Evolutionary conservation across 73 alveolate genomes (phyloP), one percentile per base, ranked within the genome.

Genomic region (Urostyla sp.): DNA sequence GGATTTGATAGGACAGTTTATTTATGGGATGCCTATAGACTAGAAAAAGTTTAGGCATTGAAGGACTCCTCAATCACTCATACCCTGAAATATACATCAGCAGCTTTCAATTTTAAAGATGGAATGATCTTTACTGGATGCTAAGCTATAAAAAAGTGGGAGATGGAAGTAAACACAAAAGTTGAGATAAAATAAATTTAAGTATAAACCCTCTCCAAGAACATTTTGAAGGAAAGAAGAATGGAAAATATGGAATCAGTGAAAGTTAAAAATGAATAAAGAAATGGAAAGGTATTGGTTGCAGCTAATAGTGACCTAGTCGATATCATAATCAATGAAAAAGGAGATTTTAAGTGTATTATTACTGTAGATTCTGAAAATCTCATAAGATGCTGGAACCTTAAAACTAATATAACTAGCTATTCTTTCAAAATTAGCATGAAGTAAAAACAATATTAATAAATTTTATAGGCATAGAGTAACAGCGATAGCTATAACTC

Each of bases 21-120:
- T 23, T 55, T 86, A 1, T 86, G 94, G 94, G 94, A 86, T 67
- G 82, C 89, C 67, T 54, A 77, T 44, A 6, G 87, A 28, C 61
- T 77, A 26, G 87, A 86, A 43, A 73, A 48, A 49, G 21, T 86
- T 7, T 66, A 86, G 44, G 28, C 82, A n/a, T 27, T 86, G 59
- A 86, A 86, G 55, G 94, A 86, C 48, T 76, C 69, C 26, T 53
- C 75, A 20, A 13, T 21, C 16, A 52, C 31, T 37, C 84, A 69
- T 13, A 63, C 80, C 27, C 75, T 58, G 7, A 81, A 81, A 32
- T 67, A 28, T 37, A 34, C 91, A 8, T 31, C 80, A 18, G 67
- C 91, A n/a, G 55, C 80, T 40, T 81, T 81, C 69, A 85, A 81
- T 63, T 26, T 24, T 49, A 6, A 45, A 6, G 28, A 48, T 7